Evolutionary conservation across 768 basidiomycete genomes (phyloP), one percentile per base, ranked within the genome.

Genomic region (Boletus vinaceobasis): DNA sequence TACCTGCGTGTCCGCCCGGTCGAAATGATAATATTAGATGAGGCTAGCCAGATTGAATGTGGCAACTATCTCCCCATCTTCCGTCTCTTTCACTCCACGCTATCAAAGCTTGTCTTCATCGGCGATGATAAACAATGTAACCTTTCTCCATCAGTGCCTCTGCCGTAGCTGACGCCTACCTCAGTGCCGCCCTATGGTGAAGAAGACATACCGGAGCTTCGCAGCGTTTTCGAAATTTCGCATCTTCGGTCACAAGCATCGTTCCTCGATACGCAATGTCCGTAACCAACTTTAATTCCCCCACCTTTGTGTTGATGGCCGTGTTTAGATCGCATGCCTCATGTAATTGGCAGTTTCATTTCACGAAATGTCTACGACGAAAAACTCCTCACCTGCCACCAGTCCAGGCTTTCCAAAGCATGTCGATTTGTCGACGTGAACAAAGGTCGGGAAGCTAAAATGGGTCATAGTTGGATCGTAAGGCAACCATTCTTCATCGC

Each of bases 161-260:
- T 42, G 6, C 21, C n/a, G 21, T 46, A 35, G 38, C 59, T 55
- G 51, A 60, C 39, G 2, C 29, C 13, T 33, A 27, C 17, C 15
- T 35, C 52, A 92, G 90, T 93, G 59, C 85, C 90, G 48, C 90
- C 90, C 3, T 82, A 77, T 79, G 90, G 89, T 9, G 81, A 87
- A 59, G 90, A 90, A 54, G 79, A 86, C 21, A 69, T 86, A 36
- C 65, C 75, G 48, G 76, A 79, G n/a, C 75, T 92, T 17, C 76
- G 83, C 52, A 90, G 87, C 56, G 80, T 92, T 27, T 92, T 92
- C 77, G 89, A 91, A 63, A 64, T 88, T 14, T 15, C 69, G 0
- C 87, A 91, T 68, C 73, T 93, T 15, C 70, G 69, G 2, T 64
- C 67, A 13, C 62, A 70, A 36, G 75, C 77, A 0, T 37, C 77